These are phyloP conservation scores for Cetradonia linearis DNA, from an alignment of 495 filamentous ascomycete genomes.

Conservation along the genomic window DNA sequence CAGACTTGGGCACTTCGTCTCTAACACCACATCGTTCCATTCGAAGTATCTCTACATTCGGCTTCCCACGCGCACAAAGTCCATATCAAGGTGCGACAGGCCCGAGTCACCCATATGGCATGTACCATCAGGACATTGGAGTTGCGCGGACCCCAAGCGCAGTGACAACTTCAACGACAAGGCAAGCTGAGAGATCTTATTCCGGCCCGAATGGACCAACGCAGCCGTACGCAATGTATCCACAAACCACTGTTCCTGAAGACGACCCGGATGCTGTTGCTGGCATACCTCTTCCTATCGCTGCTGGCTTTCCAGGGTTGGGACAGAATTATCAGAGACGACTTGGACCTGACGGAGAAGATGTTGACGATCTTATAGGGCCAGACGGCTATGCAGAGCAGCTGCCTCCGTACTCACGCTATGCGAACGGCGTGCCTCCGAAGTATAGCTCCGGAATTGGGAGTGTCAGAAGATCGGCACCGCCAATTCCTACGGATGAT, in stretches of 20 bases:
- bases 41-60: slow-evolving; percentile 21
- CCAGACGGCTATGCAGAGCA: slow-evolving; percentile 85
- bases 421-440: slow-evolving; percentile 46
- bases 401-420: slow-evolving; percentile 78
- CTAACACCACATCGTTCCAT: slow-evolving; percentile 15
- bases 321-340: slow-evolving; percentile 56
- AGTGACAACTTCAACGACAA: slow-evolving; percentile 50
- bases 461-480: background rate
- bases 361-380: slow-evolving; percentile 74
- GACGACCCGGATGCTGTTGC: slow-evolving; percentile 35
- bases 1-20: slow-evolving; percentile 12
- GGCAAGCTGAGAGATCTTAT: slow-evolving; percentile 49
- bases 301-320: slow-evolving; percentile 56
- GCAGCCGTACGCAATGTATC: slow-evolving; percentile 79
- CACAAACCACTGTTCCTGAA: slow-evolving; percentile 57
- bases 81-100: slow-evolving; percentile 46
- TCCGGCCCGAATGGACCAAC: slow-evolving; percentile 59
- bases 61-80: slow-evolving; percentile 37
- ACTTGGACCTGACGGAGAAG: slow-evolving; percentile 71
- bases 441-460: slow-evolving; percentile 15
- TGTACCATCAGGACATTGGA: slow-evolving; percentile 44
- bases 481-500: background rate
- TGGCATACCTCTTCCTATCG: slow-evolving; percentile 39
- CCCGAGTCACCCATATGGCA: slow-evolving; percentile 46
- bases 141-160: slow-evolving; percentile 52